Percentiles rank a stretch among this genome's conserved stretches.
Conservation (phyloP, 1,284 basidiomycete species). For the Rhodotorula mucilaginosa region DNA sequence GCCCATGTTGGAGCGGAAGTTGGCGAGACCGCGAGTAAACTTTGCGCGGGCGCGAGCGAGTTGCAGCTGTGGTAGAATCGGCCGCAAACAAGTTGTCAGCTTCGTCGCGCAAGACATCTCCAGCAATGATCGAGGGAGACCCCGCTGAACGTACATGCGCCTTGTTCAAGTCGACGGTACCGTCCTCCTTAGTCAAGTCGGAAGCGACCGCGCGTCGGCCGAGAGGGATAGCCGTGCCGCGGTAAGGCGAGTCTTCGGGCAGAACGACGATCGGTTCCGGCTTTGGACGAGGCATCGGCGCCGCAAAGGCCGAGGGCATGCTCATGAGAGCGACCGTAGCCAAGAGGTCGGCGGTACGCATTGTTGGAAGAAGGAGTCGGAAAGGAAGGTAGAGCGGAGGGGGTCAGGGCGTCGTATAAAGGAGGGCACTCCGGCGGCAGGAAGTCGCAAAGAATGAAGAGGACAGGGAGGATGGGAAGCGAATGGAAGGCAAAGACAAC, state of each 20-base stretch:
- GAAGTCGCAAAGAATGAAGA: no score
- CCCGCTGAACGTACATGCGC: conserved; percentile 30
- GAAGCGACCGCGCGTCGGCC: neutral
- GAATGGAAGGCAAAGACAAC: neutral
- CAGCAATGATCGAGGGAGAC: no score
- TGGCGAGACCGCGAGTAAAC: conserved; percentile 36
- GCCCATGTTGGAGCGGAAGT: conserved; percentile 38
- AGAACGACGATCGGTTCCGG: neutral
- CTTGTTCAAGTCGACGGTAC: conserved; percentile 31
- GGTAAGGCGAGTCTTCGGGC: neutral
- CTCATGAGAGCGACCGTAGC: neutral
- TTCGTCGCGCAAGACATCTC: conserved; percentile 8
- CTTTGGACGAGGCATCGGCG: neutral
- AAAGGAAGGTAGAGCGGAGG: neutral
- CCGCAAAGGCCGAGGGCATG: neutral
- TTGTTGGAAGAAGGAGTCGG: neutral
- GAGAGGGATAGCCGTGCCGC: neutral
- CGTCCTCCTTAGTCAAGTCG: conserved; percentile 25
- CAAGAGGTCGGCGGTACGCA: neutral
- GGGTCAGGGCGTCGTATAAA: neutral
- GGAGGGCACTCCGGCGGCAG: no score
- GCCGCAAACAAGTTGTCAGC: neutral
- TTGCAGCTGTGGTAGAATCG: conserved; percentile 14
- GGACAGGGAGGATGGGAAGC: neutral
- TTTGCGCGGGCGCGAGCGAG: conserved; percentile 40